Percentiles rank a stretch among this genome's conserved stretches.
These are phyloP conservation scores for Mortierella sp. DNA, from an alignment of 371 early-diverging fungal genomes.

Conservation along the genomic window DNA sequence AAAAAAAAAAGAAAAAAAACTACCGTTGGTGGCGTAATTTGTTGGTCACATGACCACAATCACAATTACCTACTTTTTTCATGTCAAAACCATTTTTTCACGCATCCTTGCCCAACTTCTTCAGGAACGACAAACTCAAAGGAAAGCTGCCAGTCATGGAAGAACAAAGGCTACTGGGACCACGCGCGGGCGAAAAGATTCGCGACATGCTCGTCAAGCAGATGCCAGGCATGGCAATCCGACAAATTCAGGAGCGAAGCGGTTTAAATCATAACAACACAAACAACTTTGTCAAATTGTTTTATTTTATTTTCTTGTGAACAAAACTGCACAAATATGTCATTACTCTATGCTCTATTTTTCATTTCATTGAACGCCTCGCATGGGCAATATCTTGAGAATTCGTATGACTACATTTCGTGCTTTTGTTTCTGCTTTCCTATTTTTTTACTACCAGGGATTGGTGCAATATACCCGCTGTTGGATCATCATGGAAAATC, in stretches of 20 bases:
- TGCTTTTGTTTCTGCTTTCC: constrained; percentile 6
- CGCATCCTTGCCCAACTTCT: not conserved
- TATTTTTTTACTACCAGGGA: constrained; percentile 61
- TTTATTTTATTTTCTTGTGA: constrained; percentile 4
- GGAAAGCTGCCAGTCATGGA: constrained; percentile 22
- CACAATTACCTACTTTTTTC: too few species aligned
- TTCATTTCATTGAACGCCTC: constrained; percentile 14
- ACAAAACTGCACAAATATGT: too few species aligned
- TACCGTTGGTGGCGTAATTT: too few species aligned
- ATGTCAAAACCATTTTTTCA: too few species aligned
- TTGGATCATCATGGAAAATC: constrained; percentile 71
- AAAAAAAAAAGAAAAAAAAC: too few species aligned
- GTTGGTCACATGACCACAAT: too few species aligned
- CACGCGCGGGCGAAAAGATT: constrained; percentile 53
- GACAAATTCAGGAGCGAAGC: constrained; percentile 39
- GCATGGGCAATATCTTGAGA: constrained; percentile 29
- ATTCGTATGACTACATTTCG: constrained; percentile 46
- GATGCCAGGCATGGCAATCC: constrained; percentile 34
- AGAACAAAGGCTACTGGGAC: constrained; percentile 40
- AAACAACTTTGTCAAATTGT: not conserved
- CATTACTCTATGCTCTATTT: too few species aligned
- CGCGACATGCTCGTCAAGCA: constrained; percentile 56
- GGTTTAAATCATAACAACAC: constrained; percentile 50
- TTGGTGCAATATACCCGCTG: constrained; percentile 69
- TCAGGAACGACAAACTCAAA: constrained; percentile 1